phyloP scores from a whole-genome alignment of 768 basidiomycete genomes.

The Terana coerulea region DNA sequence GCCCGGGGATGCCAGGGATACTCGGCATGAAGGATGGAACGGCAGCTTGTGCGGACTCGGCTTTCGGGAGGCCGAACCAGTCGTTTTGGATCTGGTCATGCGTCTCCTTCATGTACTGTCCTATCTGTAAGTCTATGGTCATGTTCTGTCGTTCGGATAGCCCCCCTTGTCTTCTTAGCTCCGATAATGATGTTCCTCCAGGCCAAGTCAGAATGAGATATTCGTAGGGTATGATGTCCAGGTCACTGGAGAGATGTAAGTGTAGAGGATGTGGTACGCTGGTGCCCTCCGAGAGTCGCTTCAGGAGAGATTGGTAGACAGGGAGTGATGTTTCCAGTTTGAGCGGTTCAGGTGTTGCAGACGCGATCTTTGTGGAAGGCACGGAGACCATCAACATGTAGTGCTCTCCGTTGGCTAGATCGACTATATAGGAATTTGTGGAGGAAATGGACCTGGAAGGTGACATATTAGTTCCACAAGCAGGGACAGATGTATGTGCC shows the following conservation, averaged over 20 bases:
- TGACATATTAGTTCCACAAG: neutral
- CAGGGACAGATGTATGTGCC: neutral
- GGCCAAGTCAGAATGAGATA: constrained; percentile 49
- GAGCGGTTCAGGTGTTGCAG: constrained; percentile 14
- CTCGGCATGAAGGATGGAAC: neutral
- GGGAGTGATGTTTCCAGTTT: constrained; percentile 24
- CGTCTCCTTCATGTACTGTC: constrained; percentile 56
- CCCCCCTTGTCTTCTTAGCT: constrained; percentile 33
- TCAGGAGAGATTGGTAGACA: neutral
- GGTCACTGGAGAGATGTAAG: constrained; percentile 44
- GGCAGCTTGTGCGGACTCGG: neutral
- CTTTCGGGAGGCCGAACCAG: constrained; percentile 58
- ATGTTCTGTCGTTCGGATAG: constrained; percentile 34
- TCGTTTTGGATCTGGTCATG: constrained; percentile 70
- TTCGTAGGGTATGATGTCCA: constrained; percentile 41
- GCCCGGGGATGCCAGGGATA: neutral
- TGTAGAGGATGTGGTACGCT: constrained; percentile 48
- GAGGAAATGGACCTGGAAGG: constrained; percentile 18
- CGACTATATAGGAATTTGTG: constrained; percentile 24
- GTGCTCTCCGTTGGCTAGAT: constrained; percentile 16
- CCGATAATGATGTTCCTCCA: constrained; percentile 32
- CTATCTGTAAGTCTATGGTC: constrained; percentile 57
- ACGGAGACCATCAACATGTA: constrained; percentile 20
- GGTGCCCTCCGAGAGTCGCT: constrained; percentile 23
- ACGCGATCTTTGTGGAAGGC: neutral